Evolutionary conservation across 2,329 filamentous ascomycete species (phyloP).

Genomic region (Fusarium sp.): DNA sequence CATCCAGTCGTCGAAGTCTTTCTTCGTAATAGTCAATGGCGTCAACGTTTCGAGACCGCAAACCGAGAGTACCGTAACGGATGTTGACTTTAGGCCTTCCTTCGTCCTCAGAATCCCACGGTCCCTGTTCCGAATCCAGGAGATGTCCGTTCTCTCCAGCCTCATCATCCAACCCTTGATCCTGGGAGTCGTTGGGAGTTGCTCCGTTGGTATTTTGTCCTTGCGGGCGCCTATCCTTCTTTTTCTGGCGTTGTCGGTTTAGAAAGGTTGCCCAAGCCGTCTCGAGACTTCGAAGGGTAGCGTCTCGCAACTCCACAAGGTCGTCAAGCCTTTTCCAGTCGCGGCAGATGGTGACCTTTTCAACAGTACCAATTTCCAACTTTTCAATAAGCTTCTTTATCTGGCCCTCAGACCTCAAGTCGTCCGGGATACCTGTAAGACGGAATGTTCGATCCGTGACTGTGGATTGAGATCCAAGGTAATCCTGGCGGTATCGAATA

Average conservation of each 20-base stretch:
- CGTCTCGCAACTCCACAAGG: slow-evolving; percentile 74
- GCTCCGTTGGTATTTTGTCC: slow-evolving; percentile 23
- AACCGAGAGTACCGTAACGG: slow-evolving; percentile 79
- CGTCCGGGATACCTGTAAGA: slow-evolving; percentile 84
- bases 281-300: slow-evolving; percentile 78
- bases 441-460: slow-evolving; percentile 94
- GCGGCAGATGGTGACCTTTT: slow-evolving; percentile 85
- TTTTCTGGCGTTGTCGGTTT: slow-evolving; percentile 38
- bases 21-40: slow-evolving; percentile 96
- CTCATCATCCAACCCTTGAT: slow-evolving; percentile 52
- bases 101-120: slow-evolving; percentile 51
- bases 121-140: slow-evolving; percentile 58
- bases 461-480: slow-evolving; percentile 93
- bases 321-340: slow-evolving; percentile 87
- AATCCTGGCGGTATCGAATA: slow-evolving; percentile 87
- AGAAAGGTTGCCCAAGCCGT: slow-evolving; percentile 81
- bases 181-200: slow-evolving; percentile 39
- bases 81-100: slow-evolving; percentile 76
- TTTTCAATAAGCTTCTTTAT: slow-evolving; percentile 90
- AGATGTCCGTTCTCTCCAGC: slow-evolving; percentile 69
- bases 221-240: slow-evolving; percentile 5
- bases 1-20: slow-evolving; percentile 81
- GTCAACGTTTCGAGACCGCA: slow-evolving; percentile 80
- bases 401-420: slow-evolving; percentile 82
- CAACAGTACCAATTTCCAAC: slow-evolving; percentile 88